A percentile compares a stretch with the other conserved stretches of the same genome.
Evolutionary conservation across 176 grass and related monocot genomes (phyloP).

Genomic region (Lolium multiflorum): DNA sequence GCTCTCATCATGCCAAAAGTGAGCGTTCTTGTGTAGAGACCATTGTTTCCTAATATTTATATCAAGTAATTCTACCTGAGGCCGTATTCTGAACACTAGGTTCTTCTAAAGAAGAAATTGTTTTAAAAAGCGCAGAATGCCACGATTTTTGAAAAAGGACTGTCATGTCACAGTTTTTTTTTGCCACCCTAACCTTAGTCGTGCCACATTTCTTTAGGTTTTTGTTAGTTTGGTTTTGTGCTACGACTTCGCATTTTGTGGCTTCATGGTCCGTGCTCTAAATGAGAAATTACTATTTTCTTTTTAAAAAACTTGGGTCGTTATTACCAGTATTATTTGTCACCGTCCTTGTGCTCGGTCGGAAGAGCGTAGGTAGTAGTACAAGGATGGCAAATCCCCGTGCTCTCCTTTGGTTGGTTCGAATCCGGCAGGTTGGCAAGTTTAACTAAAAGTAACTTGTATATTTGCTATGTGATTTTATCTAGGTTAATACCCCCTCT

Average conservation of each 20-base stretch:
- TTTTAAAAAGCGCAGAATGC: not conserved
- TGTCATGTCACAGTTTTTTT: too few species aligned
- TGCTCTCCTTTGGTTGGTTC: constrained; percentile 58
- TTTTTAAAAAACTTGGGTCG: too few species aligned
- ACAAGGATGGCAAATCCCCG: not conserved
- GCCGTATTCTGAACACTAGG: not conserved
- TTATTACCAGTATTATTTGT: not conserved
- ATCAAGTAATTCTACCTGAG: not conserved
- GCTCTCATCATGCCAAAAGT: too few species aligned
- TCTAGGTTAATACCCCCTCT: too few species aligned
- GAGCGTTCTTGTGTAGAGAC: not conserved
- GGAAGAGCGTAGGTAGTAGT: constrained; percentile 29
- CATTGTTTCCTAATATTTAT: not conserved
- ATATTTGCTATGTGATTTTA: too few species aligned
- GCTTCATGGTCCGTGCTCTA: too few species aligned
- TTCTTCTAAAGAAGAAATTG: not conserved
- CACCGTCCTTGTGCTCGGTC: constrained; percentile 25
- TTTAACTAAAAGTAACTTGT: not conserved
- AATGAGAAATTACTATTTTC: too few species aligned
- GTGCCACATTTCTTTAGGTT: too few species aligned
- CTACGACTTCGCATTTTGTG: too few species aligned
- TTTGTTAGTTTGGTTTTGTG: too few species aligned
- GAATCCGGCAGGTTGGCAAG: constrained; percentile 52
- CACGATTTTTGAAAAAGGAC: too few species aligned
- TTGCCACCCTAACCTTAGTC: too few species aligned